Conservation (phyloP, 306 rosid genomes). For the Begonia masoniana region DNA sequence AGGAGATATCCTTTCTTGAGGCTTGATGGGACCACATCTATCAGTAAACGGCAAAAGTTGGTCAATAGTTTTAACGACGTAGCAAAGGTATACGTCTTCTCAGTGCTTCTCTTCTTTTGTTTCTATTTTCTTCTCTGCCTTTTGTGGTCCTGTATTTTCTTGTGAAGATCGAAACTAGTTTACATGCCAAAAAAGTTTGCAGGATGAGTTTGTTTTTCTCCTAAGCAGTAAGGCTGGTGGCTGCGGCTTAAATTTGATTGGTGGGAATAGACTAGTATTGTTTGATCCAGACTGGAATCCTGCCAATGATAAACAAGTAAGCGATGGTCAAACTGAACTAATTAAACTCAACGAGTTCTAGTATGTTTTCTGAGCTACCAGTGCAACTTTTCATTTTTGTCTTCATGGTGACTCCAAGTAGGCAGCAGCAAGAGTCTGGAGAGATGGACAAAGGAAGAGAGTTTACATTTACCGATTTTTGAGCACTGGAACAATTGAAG, state of each 20-base stretch:
- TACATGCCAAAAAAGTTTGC: constrained; percentile 11
- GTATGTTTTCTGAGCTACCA: constrained; percentile 8
- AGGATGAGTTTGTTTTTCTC: constrained; percentile 92
- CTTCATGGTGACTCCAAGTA: constrained; percentile 14
- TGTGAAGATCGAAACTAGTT: too few species aligned
- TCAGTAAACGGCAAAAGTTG: constrained; percentile 86
- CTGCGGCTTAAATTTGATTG: constrained; percentile 95
- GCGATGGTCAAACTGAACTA: not conserved
- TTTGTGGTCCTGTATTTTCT: constrained; percentile 1
- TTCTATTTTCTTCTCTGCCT: not conserved
- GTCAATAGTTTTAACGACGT: constrained; percentile 77
- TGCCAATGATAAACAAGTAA: constrained; percentile 95
- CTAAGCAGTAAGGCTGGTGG: constrained; percentile 99
- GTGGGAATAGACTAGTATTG: constrained; percentile 89
- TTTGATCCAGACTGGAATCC: constrained; percentile 99
- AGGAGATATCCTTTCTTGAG: constrained; percentile 83
- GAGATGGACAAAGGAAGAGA: constrained; percentile 98
- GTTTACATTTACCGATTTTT: constrained; percentile 83
- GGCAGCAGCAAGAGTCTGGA: constrained; percentile 99
- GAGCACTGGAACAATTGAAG: constrained; percentile 92
- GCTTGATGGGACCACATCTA: constrained; percentile 88
- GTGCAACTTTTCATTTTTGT: constrained; percentile 16
- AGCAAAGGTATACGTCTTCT: constrained; percentile 38
- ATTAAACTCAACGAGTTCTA: not conserved
- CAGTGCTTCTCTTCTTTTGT: constrained; percentile 4